Percentiles rank a stretch among this genome's conserved stretches.
These are phyloP conservation scores for Trebouxiophyceae sp. DNA, from an alignment of 163 green algal genomes.

Conservation along the genomic window DNA sequence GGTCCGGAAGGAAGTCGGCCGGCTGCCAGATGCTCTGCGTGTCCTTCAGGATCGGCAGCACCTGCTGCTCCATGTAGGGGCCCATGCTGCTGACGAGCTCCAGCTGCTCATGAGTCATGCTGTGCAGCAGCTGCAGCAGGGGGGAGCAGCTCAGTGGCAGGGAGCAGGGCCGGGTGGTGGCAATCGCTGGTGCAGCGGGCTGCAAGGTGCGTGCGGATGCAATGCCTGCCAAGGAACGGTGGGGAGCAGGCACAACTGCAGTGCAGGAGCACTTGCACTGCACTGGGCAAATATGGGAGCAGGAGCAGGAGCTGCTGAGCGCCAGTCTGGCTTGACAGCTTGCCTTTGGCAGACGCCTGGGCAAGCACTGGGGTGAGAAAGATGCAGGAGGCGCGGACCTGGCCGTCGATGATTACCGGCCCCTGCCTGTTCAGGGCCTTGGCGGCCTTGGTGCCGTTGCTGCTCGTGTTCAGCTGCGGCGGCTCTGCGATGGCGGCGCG, in stretches of 20 bases:
- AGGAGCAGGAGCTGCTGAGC: background rate
- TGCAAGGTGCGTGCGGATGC: too few relatives aligned
- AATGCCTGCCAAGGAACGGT: background rate
- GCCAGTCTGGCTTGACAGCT: background rate
- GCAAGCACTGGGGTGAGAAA: too few relatives aligned
- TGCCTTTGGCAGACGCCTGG: too few relatives aligned
- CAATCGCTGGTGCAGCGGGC: too few relatives aligned
- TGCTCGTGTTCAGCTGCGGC: background rate
- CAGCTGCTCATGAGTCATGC: slow-evolving; percentile 55
- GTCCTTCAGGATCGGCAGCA: slow-evolving; percentile 56
- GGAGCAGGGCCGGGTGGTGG: too few relatives aligned
- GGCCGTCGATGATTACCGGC: background rate
- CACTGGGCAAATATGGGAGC: background rate
- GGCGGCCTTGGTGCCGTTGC: background rate
- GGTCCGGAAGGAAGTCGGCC: slow-evolving; percentile 84
- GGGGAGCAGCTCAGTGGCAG: background rate
- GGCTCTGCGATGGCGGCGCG: background rate
- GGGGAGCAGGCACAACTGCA: too few relatives aligned
- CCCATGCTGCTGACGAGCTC: slow-evolving; percentile 65
- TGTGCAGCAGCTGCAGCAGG: slow-evolving; percentile 62
- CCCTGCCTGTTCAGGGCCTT: background rate
- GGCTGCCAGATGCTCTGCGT: slow-evolving; percentile 92
- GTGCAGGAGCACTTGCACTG: too few relatives aligned
- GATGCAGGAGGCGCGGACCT: background rate
- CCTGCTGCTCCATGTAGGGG: slow-evolving; percentile 51